phyloP scores from a whole-genome alignment of 352 stramenopile species.

The Elongisporangium undulatum region DNA sequence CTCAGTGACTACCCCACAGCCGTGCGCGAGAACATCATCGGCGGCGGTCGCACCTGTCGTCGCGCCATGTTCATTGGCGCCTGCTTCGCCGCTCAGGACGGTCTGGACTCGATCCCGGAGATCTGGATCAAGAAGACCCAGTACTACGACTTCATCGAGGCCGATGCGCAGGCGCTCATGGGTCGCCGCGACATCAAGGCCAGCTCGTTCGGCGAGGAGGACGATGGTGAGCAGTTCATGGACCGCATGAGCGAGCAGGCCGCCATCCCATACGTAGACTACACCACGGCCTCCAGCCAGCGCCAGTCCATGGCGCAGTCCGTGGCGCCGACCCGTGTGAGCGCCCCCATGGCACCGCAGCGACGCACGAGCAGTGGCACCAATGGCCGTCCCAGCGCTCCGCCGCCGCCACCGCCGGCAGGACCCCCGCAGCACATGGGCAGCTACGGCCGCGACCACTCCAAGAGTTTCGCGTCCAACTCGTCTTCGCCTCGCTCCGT shows the following conservation, averaged over 20 bases:
- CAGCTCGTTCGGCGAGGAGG: conserved; percentile 42
- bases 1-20: conserved; percentile 75
- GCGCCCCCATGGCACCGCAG: conserved; percentile 5
- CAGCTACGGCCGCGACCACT: conserved; percentile 25
- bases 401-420: conserved; percentile 12
- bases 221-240: conserved; percentile 15
- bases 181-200: conserved; percentile 57
- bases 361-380: conserved; percentile 12
- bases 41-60: conserved; percentile 67
- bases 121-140: conserved; percentile 78
- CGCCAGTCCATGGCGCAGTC: conserved; percentile 41
- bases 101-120: conserved; percentile 57
- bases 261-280: conserved; percentile 54
- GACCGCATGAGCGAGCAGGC: conserved; percentile 5
- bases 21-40: conserved; percentile 81
- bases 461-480: conserved; percentile 64
- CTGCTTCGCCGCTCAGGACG: conserved; percentile 75
- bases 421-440: conserved; percentile 17
- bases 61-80: conserved; percentile 80
- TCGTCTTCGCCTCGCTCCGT: conserved; percentile 59
- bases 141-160: conserved; percentile 80
- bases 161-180: conserved; percentile 63
- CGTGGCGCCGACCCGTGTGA: conserved; percentile 11
- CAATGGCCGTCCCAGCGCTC: conserved; percentile 16
- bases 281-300: conserved; percentile 24